Evolutionary conservation across 2,329 filamentous ascomycete genomes (phyloP), one percentile per base, ranked within the genome.

Genomic region (Gaeumannomyces tritici): DNA sequence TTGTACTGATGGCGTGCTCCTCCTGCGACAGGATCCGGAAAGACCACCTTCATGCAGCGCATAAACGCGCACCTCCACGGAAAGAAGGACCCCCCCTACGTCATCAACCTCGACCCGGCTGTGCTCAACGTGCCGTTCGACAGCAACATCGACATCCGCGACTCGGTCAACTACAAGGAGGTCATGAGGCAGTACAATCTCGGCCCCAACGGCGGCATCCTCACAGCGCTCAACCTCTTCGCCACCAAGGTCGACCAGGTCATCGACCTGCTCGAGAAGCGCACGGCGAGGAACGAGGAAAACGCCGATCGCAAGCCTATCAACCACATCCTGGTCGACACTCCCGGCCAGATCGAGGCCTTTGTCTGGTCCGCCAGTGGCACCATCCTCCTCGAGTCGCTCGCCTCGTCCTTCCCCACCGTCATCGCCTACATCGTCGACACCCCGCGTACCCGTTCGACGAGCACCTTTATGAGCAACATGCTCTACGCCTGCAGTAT

Each of bases 111-210:
- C 65, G 95, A 99, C 73, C 95, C 95, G 1, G 95, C 96, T 55
- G 95, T 99, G 11, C 84, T 93, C 71, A 91, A 89, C 68, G 90
- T 97, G 8, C 95, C 96, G 3, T 99, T 97, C 72, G 93, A 96
- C 68, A 87, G 89, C 74, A 99, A 99, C 76, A 98, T 99, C 77
- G 95, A 99, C 76, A 99, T 99, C 69, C 91, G 96, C 70, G 95
- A 99, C 77, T 95, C 90, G 29, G 93, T 99, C 74, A 97, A 99
- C 83, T 99, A 99, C 81, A 95, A 96, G 74, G 93, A 99, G 76
- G 95, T 99, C 66, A 99, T 99, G 96, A 96, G 93, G 77, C 93
- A 98, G 77, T 98, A 97, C 76, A 97, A 97, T 72, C 84, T 99
- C 0, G 95, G 95, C 0, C 95, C 95, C 11, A 99, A 99, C 78